These are phyloP conservation scores for Wolfiporia cocos DNA, from an alignment of 1,284 basidiomycete genomes.

Conservation along the genomic window DNA sequence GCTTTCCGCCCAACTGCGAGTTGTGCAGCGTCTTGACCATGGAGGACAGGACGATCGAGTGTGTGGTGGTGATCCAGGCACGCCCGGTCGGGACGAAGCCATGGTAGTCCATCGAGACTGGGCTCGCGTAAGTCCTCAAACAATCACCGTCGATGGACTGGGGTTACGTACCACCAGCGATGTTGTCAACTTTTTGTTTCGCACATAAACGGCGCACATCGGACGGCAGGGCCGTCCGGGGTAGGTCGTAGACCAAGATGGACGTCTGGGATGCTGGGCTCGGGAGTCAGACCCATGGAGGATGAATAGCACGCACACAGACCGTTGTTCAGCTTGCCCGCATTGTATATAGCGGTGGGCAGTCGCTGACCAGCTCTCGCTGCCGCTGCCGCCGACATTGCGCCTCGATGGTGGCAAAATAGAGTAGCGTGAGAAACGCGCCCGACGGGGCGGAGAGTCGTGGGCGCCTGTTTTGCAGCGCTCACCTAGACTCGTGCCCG, in stretches of 20 bases:
- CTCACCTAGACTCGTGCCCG: too few relatives aligned
- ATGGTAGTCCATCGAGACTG: slow-evolving; percentile 56
- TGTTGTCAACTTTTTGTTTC: slow-evolving; percentile 42
- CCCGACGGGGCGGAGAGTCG: background rate
- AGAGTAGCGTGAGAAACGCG: background rate
- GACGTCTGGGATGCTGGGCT: slow-evolving; percentile 16
- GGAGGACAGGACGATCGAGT: slow-evolving; percentile 35
- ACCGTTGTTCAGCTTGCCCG: too few relatives aligned
- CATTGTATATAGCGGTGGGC: too few relatives aligned
- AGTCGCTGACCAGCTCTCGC: too few relatives aligned
- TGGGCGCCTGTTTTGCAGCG: background rate
- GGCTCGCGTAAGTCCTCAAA: too few relatives aligned
- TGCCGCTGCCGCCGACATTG: too few relatives aligned
- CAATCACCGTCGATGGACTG: background rate
- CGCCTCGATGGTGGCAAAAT: background rate
- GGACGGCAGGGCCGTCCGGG: slow-evolving; percentile 43
- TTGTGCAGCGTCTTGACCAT: slow-evolving; percentile 37
- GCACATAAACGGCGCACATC: slow-evolving; percentile 50
- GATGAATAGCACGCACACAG: too few relatives aligned
- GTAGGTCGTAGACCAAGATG: slow-evolving; percentile 42
- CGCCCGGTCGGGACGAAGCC: slow-evolving; percentile 51
- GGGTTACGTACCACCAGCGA: slow-evolving; percentile 40
- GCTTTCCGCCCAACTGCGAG: slow-evolving; percentile 38
- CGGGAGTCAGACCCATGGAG: too few relatives aligned
- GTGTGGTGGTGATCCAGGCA: slow-evolving; percentile 47